Evolutionary conservation across 164 flowering plant species (phyloP).

Genomic region (Vitis riparia): DNA sequence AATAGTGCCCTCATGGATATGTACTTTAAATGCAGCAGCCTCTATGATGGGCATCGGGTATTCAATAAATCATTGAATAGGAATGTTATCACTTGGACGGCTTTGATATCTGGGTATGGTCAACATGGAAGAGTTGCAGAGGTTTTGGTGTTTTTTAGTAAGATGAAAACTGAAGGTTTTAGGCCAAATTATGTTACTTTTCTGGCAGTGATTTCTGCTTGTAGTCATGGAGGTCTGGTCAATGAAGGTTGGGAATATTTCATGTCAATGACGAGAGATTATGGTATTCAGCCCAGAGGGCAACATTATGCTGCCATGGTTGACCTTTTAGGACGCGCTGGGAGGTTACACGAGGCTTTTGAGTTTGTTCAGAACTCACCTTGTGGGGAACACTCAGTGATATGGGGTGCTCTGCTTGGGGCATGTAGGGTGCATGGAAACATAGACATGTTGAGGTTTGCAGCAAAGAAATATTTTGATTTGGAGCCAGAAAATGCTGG

Average conservation of each 20-base stretch:
- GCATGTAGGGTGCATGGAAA: conserved; percentile 72
- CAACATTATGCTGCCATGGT: conserved; percentile 80
- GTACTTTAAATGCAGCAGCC: conserved; percentile 76
- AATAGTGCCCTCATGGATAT: conserved; percentile 79
- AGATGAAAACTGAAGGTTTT: conserved; percentile 61
- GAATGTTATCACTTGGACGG: conserved; percentile 79
- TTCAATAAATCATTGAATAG: conserved; percentile 46
- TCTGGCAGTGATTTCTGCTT: conserved; percentile 73
- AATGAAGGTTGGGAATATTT: conserved; percentile 57
- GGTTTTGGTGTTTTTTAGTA: conserved; percentile 53
- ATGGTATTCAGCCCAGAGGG: conserved; percentile 59
- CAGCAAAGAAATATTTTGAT: conserved; percentile 60
- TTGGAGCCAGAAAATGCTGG: conserved; percentile 71
- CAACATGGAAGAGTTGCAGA: conserved; percentile 59
- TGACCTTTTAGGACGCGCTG: conserved; percentile 79
- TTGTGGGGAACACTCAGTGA: conserved; percentile 53
- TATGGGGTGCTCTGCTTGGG: conserved; percentile 80
- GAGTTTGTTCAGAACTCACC: conserved; percentile 58
- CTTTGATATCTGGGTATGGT: conserved; percentile 77
- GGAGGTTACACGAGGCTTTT: conserved; percentile 65
- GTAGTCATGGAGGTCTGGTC: conserved; percentile 76
- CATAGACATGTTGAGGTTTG: conserved; percentile 48
- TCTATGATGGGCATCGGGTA: conserved; percentile 49
- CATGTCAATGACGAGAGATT: conserved; percentile 55
- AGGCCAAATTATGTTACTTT: conserved; percentile 74